Conservation (phyloP, 1,284 basidiomycete species). For the Trichosporon sp. region DNA sequence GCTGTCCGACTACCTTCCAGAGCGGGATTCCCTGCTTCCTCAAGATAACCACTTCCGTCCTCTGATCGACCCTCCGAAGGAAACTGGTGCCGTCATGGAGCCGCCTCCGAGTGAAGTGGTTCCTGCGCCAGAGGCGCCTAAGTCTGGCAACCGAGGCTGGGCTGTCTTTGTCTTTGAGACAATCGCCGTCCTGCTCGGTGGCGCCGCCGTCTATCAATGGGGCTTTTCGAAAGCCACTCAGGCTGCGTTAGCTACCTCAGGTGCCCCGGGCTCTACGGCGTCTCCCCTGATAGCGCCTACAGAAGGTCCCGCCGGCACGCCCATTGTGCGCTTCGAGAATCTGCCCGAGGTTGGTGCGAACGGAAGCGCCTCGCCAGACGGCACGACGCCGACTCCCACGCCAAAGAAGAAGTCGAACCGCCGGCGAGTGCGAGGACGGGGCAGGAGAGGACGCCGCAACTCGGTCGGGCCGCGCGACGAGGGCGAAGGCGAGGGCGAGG, state of each 20-base stretch:
- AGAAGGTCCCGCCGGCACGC: slow-evolving; percentile 3
- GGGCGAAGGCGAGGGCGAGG: slow-evolving; percentile 52
- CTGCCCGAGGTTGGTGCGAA: slow-evolving; percentile 6
- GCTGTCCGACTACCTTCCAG: slow-evolving; percentile 34
- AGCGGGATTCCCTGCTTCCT: slow-evolving; percentile 33
- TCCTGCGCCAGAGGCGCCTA: not conserved
- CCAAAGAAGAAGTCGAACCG: slow-evolving; percentile 37
- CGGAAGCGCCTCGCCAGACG: not conserved
- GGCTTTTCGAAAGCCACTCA: slow-evolving; percentile 16
- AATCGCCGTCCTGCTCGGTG: slow-evolving; percentile 18
- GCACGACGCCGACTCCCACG: slow-evolving; percentile 9
- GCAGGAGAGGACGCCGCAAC: slow-evolving; percentile 39
- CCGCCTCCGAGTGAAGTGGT: not conserved
- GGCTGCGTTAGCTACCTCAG: slow-evolving; percentile 17
- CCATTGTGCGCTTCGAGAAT: slow-evolving; percentile 18
- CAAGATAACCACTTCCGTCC: slow-evolving; percentile 17
- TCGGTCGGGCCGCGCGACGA: slow-evolving; percentile 52
- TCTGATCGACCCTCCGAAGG: slow-evolving; percentile 41
- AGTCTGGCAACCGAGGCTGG: slow-evolving; percentile 5
- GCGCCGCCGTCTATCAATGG: slow-evolving; percentile 22
- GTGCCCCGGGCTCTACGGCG: not conserved
- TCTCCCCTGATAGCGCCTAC: not conserved
- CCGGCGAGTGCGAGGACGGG: slow-evolving; percentile 31
- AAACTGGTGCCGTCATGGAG: slow-evolving; percentile 2
- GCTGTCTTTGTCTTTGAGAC: slow-evolving; percentile 24